phyloP scores from a whole-genome alignment of 192 early-diverging fungal genomes.

The Gonapodya sp. region DNA sequence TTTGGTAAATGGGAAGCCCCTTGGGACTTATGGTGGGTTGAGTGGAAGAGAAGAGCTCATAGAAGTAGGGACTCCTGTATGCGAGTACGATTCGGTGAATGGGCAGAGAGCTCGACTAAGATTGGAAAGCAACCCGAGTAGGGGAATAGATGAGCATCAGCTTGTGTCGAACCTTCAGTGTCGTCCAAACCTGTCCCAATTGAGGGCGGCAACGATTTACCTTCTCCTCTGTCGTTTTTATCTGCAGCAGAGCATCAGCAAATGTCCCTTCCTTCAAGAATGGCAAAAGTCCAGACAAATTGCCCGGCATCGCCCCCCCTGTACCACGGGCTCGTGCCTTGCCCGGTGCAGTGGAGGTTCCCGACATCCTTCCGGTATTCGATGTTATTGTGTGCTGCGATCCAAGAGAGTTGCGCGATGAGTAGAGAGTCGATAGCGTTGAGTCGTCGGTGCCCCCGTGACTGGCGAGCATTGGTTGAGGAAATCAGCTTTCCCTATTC shows the following conservation, averaged over 20 bases:
- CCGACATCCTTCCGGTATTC: background rate
- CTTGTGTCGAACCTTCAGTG: too few species aligned
- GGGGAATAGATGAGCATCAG: too few species aligned
- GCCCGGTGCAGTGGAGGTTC: background rate
- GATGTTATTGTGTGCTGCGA: background rate
- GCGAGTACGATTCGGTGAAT: background rate
- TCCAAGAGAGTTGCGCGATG: background rate
- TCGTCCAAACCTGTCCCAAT: too few species aligned
- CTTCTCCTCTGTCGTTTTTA: background rate
- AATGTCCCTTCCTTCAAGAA: background rate
- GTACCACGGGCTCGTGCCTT: background rate
- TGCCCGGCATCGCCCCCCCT: background rate
- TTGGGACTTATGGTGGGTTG: background rate
- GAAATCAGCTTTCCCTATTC: background rate
- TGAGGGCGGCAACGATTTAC: too few species aligned
- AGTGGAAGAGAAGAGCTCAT: background rate
- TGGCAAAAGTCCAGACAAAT: background rate
- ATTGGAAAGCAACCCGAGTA: too few species aligned
- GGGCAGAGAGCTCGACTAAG: background rate
- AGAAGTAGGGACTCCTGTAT: background rate
- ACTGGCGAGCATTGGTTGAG: background rate
- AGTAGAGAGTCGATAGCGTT: background rate
- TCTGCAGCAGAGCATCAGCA: background rate
- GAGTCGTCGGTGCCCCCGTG: background rate
- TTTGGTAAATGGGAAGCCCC: background rate